Conservation (phyloP, 257 asterid species). For the Plectranthus barbatus region DNA sequence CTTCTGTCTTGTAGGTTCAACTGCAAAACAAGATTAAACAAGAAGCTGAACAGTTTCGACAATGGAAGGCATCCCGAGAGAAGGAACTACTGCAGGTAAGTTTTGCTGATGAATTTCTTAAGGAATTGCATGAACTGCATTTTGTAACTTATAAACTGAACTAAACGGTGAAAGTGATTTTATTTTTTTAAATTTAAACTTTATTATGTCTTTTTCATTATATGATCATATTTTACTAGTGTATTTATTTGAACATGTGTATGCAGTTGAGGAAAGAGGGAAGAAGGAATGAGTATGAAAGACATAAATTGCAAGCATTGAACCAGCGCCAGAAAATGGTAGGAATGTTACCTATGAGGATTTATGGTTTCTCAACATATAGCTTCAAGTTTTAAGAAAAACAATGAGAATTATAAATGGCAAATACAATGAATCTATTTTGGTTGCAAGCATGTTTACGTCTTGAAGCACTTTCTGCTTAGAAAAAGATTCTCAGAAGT, state of each 20-base stretch:
- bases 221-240: neutral
- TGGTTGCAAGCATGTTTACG: neutral
- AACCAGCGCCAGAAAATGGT: constrained; percentile 99
- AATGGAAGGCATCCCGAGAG: constrained; percentile 96
- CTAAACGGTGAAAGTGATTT: neutral
- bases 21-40: constrained; percentile 92
- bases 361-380: neutral
- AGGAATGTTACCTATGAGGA: constrained; percentile 16
- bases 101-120: neutral
- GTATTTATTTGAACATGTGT: constrained; percentile 4
- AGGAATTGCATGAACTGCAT: neutral
- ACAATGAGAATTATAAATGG: neutral
- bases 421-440: neutral
- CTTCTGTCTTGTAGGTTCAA: constrained; percentile 59
- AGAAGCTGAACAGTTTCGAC: constrained; percentile 97
- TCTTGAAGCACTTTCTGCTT: neutral
- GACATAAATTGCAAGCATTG: constrained; percentile 91
- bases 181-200: too few species aligned
- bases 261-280: constrained; percentile 94
- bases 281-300: constrained; percentile 91
- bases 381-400: neutral
- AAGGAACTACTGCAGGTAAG: constrained; percentile 87
- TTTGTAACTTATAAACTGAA: neutral
- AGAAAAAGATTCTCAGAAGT: neutral
- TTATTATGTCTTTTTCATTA: too few species aligned